These are phyloP conservation scores for Schoenoplectus triqueter DNA, from an alignment of 202 grass and related monocot species.

Conservation along the genomic window DNA sequence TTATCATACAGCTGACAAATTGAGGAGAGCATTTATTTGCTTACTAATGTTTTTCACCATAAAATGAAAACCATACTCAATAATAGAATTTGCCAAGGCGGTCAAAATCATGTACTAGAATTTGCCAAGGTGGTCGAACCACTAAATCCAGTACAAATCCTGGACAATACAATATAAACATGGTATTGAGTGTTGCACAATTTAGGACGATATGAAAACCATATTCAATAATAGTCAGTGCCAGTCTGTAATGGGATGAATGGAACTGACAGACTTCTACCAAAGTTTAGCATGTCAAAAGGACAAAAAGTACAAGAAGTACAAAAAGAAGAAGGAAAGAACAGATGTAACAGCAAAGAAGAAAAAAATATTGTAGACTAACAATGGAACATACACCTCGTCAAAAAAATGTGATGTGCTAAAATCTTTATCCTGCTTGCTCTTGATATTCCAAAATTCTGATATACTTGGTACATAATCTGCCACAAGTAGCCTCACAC, in stretches of 20 bases:
- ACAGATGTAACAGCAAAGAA: conserved; percentile 23
- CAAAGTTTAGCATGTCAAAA: neutral
- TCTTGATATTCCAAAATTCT: conserved; percentile 82
- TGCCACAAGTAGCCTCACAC: conserved; percentile 79
- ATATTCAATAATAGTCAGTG: neutral
- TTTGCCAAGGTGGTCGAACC: neutral
- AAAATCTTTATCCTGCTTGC: conserved; percentile 48
- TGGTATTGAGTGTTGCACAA: neutral
- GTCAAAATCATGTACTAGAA: conserved; percentile 13
- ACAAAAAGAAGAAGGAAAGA: conserved; percentile 25
- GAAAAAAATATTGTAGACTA: conserved; percentile 37
- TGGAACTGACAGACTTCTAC: neutral
- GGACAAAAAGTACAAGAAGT: too few species aligned
- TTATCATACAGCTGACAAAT: conserved; percentile 35
- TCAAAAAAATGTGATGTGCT: conserved; percentile 57
- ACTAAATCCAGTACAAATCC: neutral
- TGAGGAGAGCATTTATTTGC: neutral
- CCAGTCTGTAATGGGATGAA: neutral
- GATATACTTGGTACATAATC: conserved; percentile 83
- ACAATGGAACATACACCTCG: conserved; percentile 61
- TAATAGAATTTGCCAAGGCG: neutral
- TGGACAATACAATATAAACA: neutral
- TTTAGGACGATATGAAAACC: neutral
- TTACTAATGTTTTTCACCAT: conserved; percentile 3
- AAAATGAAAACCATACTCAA: neutral